A percentile compares a stretch with the other conserved stretches of the same genome.
Conservation (phyloP, 2,329 filamentous ascomycete genomes). For the Daldinia sp. region DNA sequence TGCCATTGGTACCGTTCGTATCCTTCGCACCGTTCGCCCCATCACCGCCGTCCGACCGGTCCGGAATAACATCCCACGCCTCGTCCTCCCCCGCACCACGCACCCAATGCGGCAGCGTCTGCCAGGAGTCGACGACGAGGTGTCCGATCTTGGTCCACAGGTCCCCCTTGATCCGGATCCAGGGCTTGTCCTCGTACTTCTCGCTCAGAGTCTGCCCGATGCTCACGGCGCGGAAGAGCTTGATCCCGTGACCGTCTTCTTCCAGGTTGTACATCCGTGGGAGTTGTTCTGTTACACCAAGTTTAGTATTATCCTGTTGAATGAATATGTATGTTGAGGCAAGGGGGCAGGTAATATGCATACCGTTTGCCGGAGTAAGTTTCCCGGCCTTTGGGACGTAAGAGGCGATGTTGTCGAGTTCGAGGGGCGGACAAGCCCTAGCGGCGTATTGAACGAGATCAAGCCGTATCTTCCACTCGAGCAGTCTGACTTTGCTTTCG, state of each 20-base stretch:
- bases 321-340: not conserved
- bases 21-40: too few species aligned
- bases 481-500: conserved; percentile 70
- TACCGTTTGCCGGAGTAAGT: conserved; percentile 52
- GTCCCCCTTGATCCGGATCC: conserved; percentile 62
- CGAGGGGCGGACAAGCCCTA: conserved; percentile 67
- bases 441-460: conserved; percentile 80
- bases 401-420: conserved; percentile 63
- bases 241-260: conserved; percentile 85
- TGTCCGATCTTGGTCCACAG: conserved; percentile 69
- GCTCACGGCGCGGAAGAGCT: conserved; percentile 74
- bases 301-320: not conserved
- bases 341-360: conserved; percentile 35
- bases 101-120: conserved; percentile 65
- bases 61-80: conserved; percentile 62
- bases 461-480: conserved; percentile 83
- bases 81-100: conserved; percentile 68
- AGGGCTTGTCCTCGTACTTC: conserved; percentile 55
- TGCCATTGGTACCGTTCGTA: not conserved
- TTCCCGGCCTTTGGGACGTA: conserved; percentile 63
- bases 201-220: conserved; percentile 65
- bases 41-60: not conserved
- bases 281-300: conserved; percentile 52
- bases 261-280: conserved; percentile 56
- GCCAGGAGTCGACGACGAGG: conserved; percentile 69